These are phyloP conservation scores for Herpomyces periplanetae DNA, from an alignment of 2,329 filamentous ascomycete species.

Conservation along the genomic window DNA sequence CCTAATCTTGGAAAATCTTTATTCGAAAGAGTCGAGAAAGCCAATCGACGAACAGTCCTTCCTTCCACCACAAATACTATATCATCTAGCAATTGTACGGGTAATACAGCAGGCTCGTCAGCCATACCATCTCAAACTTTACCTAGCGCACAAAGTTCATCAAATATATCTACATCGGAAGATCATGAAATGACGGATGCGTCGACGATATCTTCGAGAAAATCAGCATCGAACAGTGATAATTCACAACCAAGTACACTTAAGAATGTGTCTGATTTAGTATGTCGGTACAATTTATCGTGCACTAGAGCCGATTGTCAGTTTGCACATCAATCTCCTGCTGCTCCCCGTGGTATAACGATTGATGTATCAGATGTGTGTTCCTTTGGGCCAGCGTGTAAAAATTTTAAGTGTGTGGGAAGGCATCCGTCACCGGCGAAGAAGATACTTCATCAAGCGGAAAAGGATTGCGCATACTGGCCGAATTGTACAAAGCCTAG, in stretches of 20 bases:
- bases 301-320: conserved; percentile 68
- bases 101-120: no score
- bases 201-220: no score
- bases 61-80: no score
- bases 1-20: no score
- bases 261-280: conserved; percentile 16
- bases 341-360: conserved; percentile 31
- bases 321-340: conserved; percentile 76
- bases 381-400: conserved; percentile 57
- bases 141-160: no score
- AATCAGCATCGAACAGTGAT: conserved; percentile 28
- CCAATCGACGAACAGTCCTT: no score
- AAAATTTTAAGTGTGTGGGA: conserved; percentile 68
- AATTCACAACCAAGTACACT: conserved; percentile 15
- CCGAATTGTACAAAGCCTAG: conserved; percentile 58
- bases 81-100: no score
- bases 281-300: conserved; percentile 59
- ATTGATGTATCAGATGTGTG: conserved; percentile 49
- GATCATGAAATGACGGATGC: no score
- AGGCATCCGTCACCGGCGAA: conserved; percentile 70
- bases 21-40: no score
- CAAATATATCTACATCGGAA: no score
- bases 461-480: conserved; percentile 62
- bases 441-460: conserved; percentile 32
- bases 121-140: no score